Conservation (phyloP, 208 protist species). For the Vickermania spadyakhi region DNA sequence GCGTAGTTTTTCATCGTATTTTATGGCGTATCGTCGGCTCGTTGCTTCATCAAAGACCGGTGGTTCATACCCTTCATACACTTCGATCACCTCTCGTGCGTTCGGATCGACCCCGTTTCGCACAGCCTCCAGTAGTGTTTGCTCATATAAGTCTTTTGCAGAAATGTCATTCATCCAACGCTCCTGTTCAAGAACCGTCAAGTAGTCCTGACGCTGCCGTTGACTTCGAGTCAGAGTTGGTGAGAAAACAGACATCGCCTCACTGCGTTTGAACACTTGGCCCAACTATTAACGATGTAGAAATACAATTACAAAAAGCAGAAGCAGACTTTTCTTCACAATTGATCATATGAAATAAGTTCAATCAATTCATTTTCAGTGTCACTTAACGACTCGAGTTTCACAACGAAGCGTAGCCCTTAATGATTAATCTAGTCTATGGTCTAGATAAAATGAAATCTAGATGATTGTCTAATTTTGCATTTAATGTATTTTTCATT, state of each 20-base stretch:
- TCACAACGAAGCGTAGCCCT: no score
- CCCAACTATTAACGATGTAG: no score
- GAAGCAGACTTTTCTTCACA: no score
- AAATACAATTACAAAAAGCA: no score
- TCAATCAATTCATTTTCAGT: no score
- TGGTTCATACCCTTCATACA: slow-evolving; percentile 61
- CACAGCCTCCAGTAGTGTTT: slow-evolving; percentile 60
- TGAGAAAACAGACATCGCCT: not conserved
- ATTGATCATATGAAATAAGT: no score
- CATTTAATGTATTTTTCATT: no score
- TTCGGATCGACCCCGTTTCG: slow-evolving; percentile 64
- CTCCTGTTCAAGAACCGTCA: slow-evolving; percentile 36
- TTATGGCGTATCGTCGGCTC: slow-evolving; percentile 21
- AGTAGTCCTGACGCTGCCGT: slow-evolving; percentile 66
- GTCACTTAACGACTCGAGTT: no score
- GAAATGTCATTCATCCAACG: slow-evolving; percentile 68
- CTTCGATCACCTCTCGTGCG: slow-evolving; percentile 31
- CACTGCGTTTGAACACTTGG: no score
- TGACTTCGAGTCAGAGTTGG: not conserved
- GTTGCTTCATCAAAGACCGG: slow-evolving; percentile 42
- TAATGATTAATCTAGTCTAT: no score
- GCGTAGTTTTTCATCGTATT: slow-evolving; percentile 20
- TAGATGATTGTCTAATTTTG: no score
- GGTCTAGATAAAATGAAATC: no score
- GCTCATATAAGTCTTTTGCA: slow-evolving; percentile 71